These are phyloP conservation scores for Penicillium riverlandense DNA, from an alignment of 495 filamentous ascomycete genomes.

Conservation along the genomic window DNA sequence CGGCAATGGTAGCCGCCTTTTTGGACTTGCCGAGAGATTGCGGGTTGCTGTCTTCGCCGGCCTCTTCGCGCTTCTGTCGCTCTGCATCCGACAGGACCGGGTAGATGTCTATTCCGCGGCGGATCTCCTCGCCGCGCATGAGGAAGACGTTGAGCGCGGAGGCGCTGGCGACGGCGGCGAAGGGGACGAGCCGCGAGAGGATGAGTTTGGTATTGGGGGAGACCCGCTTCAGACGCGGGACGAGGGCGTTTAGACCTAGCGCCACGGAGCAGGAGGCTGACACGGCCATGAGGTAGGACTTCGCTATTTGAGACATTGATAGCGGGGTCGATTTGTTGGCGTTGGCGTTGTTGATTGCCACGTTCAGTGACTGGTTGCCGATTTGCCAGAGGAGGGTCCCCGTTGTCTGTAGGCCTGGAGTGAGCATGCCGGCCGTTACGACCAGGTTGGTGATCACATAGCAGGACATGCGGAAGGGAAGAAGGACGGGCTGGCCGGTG, in stretches of 20 bases:
- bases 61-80: slow-evolving; percentile 43
- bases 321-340: slow-evolving; percentile 93
- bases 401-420: slow-evolving; percentile 65
- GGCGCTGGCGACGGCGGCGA: slow-evolving; percentile 87
- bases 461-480: slow-evolving; percentile 95
- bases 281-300: slow-evolving; percentile 90
- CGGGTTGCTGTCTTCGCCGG: slow-evolving; percentile 45
- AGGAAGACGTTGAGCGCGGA: slow-evolving; percentile 92
- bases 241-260: slow-evolving; percentile 81
- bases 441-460: slow-evolving; percentile 91
- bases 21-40: slow-evolving; percentile 74
- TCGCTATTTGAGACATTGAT: slow-evolving; percentile 66
- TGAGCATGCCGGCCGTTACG: slow-evolving; percentile 97
- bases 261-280: slow-evolving; percentile 89
- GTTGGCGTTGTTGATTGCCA: slow-evolving; percentile 94
- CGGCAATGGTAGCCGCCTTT: slow-evolving; percentile 79
- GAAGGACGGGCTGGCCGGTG: slow-evolving; percentile 82
- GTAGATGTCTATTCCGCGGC: slow-evolving; percentile 90
- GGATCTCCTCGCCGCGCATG: slow-evolving; percentile 94
- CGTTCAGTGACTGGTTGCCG: slow-evolving; percentile 94
- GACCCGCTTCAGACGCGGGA: slow-evolving; percentile 73
- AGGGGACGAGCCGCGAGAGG: slow-evolving; percentile 79
- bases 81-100: slow-evolving; percentile 49
- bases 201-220: slow-evolving; percentile 66
- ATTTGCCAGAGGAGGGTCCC: slow-evolving; percentile 94